Evolutionary conservation across 2,329 filamentous ascomycete genomes (phyloP), one percentile per base, ranked within the genome.

Genomic region (Dendrostoma leiphaemia): DNA sequence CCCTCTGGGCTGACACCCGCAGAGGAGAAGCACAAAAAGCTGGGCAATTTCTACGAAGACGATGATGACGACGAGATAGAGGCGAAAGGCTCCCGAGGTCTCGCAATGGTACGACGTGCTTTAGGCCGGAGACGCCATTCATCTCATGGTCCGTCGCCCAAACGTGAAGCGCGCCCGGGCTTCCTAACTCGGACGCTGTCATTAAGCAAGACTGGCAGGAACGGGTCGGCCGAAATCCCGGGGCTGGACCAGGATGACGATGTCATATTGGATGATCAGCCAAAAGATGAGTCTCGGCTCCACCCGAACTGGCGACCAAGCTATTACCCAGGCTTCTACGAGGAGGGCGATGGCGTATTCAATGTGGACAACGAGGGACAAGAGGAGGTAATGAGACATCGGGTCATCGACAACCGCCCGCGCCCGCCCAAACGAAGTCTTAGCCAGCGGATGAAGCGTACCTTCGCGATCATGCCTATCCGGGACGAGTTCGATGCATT

Each of bases 301-400:
- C 83, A 86, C 64, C 82, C 83, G 1, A 79, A 80, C 62, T 86
- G 83, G 83, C 74, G 79, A 6, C 83, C 83, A n/a, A 68, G 77
- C 13, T 76, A 77, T 60, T 71, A 52, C 34, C n/a, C 68, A 1
- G 69, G 74, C 21, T 62, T 67, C 37, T 65, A 67, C 3, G 48
- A 59, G 12, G 64, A 65, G 2, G 61, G 61, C 7, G 63, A 67
- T 43, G 63, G 56, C 24, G 61, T 62, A 13, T 61, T 63, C 34
- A 66, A 67, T 12, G 53, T 48, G 63, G 40, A 45, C 6, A 65
- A 70, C 15, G 67, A 68, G 2, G 65, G 69, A 15, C 66, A 61
- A 23, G 66, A 67, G 17, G 65, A 66, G 34, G 62, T 63, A 13
- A 53, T 41, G 61, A 67, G 49, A 13, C 56, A 58, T 21, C 53